Conservation (phyloP, 306 rosid genomes). For the Cyamopsis tetragonoloba region DNA sequence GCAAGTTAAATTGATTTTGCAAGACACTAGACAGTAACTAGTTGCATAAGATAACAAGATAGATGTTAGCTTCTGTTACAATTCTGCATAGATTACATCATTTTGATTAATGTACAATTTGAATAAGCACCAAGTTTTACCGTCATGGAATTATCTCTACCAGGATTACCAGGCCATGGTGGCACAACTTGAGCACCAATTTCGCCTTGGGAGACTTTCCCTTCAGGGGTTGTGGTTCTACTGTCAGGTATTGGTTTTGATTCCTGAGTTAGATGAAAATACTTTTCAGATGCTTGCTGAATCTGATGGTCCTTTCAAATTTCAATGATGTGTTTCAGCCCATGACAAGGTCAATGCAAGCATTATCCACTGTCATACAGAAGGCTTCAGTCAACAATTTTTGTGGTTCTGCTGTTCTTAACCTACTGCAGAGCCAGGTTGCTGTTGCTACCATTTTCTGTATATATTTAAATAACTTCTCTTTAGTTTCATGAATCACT, state of each 20-base stretch:
- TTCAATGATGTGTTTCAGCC: conserved; percentile 54
- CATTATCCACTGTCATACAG: conserved; percentile 71
- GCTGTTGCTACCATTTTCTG: not conserved
- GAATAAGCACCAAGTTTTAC: conserved; percentile 21
- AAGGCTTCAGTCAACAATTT: conserved; percentile 69
- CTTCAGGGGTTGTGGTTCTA: conserved; percentile 98
- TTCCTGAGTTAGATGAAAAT: conserved; percentile 15
- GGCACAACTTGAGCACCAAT: conserved; percentile 97
- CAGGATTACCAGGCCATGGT: conserved; percentile 98
- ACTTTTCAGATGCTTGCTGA: conserved; percentile 27
- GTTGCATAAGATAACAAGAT: not conserved
- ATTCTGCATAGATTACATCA: not conserved
- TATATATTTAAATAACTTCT: not conserved
- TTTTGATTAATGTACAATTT: conserved; percentile 22
- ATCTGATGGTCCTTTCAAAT: conserved; percentile 25
- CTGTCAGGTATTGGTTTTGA: conserved; percentile 66
- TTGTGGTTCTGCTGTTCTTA: conserved; percentile 93
- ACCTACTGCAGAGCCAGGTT: conserved; percentile 95
- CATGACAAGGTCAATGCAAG: conserved; percentile 91
- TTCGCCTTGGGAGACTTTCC: conserved; percentile 87
- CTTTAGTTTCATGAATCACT: not conserved
- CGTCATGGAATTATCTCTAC: conserved; percentile 12
- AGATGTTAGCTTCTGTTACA: not conserved
- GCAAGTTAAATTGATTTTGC: conserved; percentile 11
- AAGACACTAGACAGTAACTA: not conserved